Evolutionary conservation across 768 basidiomycete species (phyloP), one percentile per base, ranked within the genome.

Genomic region (Amanita rimosa): DNA sequence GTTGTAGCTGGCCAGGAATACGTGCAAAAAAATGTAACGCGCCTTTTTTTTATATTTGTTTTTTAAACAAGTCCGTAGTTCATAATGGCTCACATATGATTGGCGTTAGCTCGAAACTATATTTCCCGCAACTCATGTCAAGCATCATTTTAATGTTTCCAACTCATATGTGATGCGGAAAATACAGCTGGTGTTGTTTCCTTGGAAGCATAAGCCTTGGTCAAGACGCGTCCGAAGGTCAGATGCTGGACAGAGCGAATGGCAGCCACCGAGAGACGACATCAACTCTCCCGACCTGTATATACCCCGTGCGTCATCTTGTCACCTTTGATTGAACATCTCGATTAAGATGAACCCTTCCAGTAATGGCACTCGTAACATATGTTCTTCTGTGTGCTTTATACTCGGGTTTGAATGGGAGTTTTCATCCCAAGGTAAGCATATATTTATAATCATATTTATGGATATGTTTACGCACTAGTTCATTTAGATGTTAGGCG

Each of bases 241-340:
- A 17, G 85, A 89, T 58, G 70, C 81, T 53, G 65, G 71, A 0
- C 75, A 79, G 56, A 76, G 77, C 3, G 88, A 94, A 57, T 98
- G 83, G 79, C 79, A 85, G 46, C 70, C 89, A 3, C 96, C 96
- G 2, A 70, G 95, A 47, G 92, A 97, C 31, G 96, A 99, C 59
- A 78, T 98, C 55, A 98, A 98, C 58, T 85, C 81, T 48, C 96
- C 96, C 0, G 96, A 99, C 67, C 68, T 99, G 16, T 99, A 99
- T 62, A 98, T 99, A 53, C 96, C 96, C 2, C 71, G 92, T 92
- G 46, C 37, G 72, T 62, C 6, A 48, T 36, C 34, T 24, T 2
- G 3, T 24, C 22, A 5, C 22, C 6, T 50, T 44, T 48, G 11
- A 17, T 43, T n/a, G n/a, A 7, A 26, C n/a, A 27, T 9, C 22